Evolutionary conservation across 441 rosid species (phyloP).

Genomic region (Isatis lusitanica): DNA sequence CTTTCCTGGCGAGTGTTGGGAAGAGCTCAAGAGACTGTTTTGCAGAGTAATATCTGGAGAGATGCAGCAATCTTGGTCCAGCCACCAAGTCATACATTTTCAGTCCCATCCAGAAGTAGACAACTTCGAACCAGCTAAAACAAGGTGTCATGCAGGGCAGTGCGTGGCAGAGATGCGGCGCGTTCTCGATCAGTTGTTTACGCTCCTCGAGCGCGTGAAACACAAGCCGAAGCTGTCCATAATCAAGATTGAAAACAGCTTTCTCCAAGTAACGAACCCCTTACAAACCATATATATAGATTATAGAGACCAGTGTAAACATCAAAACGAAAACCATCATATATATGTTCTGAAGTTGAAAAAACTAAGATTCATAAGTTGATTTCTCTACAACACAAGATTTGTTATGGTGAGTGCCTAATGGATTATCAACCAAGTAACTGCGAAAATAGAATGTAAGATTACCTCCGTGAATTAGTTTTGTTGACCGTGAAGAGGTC

Average conservation of each 20-base stretch:
- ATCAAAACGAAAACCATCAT: too few relatives aligned
- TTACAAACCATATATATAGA: slow-evolving; percentile 8
- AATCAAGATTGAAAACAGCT: slow-evolving; percentile 90
- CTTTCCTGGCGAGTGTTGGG: slow-evolving; percentile 86
- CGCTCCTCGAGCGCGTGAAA: slow-evolving; percentile 97
- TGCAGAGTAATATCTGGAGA: slow-evolving; percentile 84
- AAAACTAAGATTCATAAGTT: neutral
- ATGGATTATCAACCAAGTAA: neutral
- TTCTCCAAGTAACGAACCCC: slow-evolving; percentile 98
- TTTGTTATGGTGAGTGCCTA: too few relatives aligned
- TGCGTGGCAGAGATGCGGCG: slow-evolving; percentile 92
- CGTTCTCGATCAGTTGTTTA: slow-evolving; percentile 87
- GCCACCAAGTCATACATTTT: slow-evolving; percentile 95
- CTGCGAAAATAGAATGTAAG: neutral
- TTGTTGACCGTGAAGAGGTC: slow-evolving; percentile 93
- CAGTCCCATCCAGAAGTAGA: slow-evolving; percentile 91
- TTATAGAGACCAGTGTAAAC: neutral
- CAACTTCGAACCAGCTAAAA: slow-evolving; percentile 88
- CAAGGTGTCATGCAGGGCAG: slow-evolving; percentile 99
- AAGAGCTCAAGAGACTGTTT: slow-evolving; percentile 83
- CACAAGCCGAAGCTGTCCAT: slow-evolving; percentile 86
- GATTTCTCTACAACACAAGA: too few relatives aligned
- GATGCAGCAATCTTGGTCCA: slow-evolving; percentile 72
- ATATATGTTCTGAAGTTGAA: neutral
- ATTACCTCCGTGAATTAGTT: slow-evolving; percentile 88